Percentiles rank a stretch among this genome's conserved stretches.
These are phyloP conservation scores for Omphalotus guepiniiformis DNA, from an alignment of 768 basidiomycete species.

Conservation along the genomic window DNA sequence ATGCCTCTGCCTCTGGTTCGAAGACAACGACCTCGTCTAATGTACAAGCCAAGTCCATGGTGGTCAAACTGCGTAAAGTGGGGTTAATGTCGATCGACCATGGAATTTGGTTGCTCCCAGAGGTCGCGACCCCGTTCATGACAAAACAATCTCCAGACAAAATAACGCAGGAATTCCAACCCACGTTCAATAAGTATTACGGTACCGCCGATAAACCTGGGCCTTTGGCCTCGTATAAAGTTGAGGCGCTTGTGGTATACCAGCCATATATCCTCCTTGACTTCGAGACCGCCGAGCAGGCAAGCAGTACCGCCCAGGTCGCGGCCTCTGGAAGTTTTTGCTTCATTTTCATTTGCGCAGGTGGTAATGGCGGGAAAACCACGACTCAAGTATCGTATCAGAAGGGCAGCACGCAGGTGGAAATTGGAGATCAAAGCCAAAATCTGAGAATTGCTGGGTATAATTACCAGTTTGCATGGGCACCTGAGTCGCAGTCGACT, in stretches of 20 bases:
- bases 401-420: background rate
- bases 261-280: constrained; percentile 1
- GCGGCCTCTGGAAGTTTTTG: background rate
- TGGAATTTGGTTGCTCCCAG: background rate
- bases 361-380: background rate
- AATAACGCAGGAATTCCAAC: background rate
- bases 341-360: constrained; percentile 6
- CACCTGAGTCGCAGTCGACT: too few species aligned
- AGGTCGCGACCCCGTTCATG: background rate
- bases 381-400: background rate
- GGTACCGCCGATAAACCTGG: constrained; percentile 5
- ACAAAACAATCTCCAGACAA: constrained; percentile 1
- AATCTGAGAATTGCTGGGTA: too few species aligned
- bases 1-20: background rate
- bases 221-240: constrained; percentile 4
- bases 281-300: background rate
- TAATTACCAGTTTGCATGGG: too few species aligned
- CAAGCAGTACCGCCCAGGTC: background rate
- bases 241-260: constrained; percentile 3
- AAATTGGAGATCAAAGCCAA: too few species aligned
- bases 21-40: background rate
- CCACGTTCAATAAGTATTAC: constrained; percentile 1
- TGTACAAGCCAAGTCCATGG: background rate
- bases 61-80: background rate
- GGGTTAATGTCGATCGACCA: background rate